phyloP scores from a whole-genome alignment of 2,329 filamentous ascomycete genomes.

The Bipolaris victoriae region DNA sequence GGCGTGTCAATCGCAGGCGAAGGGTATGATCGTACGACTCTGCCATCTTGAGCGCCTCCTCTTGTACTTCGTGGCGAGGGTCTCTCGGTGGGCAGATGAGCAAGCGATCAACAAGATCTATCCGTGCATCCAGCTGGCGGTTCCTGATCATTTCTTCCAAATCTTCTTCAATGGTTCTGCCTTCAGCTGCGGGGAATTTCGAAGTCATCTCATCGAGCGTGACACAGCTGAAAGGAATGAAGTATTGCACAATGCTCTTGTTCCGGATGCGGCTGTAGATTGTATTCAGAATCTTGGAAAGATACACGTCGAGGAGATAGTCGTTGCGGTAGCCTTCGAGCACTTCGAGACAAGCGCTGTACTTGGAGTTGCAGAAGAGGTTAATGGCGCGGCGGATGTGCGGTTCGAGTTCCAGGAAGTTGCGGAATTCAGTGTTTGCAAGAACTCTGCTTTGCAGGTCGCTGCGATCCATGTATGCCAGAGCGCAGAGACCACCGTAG shows the following conservation, averaged over 20 bases:
- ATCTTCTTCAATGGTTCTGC: conserved; percentile 68
- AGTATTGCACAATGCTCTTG: conserved; percentile 93
- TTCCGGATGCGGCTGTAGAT: conserved; percentile 79
- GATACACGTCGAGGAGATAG: conserved; percentile 87
- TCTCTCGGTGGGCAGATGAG: conserved; percentile 74
- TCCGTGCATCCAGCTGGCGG: conserved; percentile 74
- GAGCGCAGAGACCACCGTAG: conserved; percentile 87
- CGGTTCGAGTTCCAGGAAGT: conserved; percentile 88
- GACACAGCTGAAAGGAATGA: conserved; percentile 87
- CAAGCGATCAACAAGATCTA: conserved; percentile 82
- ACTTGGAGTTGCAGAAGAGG: conserved; percentile 89
- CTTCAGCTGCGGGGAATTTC: conserved; percentile 69
- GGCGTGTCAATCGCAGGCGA: conserved; percentile 75
- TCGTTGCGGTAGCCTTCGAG: conserved; percentile 82
- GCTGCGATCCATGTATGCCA: conserved; percentile 84
- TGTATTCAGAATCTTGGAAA: conserved; percentile 72
- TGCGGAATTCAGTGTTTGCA: conserved; percentile 83
- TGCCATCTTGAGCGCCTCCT: conserved; percentile 70
- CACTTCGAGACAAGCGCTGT: conserved; percentile 81
- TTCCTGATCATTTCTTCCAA: conserved; percentile 77
- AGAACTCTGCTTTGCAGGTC: conserved; percentile 78
- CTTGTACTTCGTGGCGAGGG: conserved; percentile 72
- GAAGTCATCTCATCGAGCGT: conserved; percentile 78
- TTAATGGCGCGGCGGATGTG: conserved; percentile 90
- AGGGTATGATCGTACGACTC: conserved; percentile 76